Conservation (phyloP, 2,329 filamentous ascomycete species). For the Emergomyces pasteurianus region DNA sequence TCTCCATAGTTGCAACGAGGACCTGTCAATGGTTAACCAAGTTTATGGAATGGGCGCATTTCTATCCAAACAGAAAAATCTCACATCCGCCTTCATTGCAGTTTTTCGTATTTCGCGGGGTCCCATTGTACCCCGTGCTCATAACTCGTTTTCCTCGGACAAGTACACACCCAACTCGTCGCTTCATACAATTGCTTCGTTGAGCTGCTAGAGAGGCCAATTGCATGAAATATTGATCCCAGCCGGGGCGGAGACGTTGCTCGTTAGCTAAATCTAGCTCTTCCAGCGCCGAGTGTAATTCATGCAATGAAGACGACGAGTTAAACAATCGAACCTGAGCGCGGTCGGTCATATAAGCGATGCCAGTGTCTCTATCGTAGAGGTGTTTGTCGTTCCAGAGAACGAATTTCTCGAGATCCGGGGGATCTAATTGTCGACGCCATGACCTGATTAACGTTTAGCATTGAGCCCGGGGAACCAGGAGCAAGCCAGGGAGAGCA, state of each 20-base stretch:
- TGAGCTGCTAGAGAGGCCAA: slow-evolving; percentile 84
- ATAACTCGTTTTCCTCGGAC: slow-evolving; percentile 79
- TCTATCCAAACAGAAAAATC: slow-evolving; percentile 9
- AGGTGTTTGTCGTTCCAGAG: slow-evolving; percentile 60
- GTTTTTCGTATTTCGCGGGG: slow-evolving; percentile 77
- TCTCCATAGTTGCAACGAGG: slow-evolving; percentile 68
- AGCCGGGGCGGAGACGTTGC: slow-evolving; percentile 71
- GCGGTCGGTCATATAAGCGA: slow-evolving; percentile 65
- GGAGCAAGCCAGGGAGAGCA: not conserved
- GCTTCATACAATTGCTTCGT: slow-evolving; percentile 95
- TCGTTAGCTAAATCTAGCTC: slow-evolving; percentile 66
- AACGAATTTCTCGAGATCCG: slow-evolving; percentile 48
- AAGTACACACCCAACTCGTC: slow-evolving; percentile 86
- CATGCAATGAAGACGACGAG: slow-evolving; percentile 57
- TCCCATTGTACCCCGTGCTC: slow-evolving; percentile 94
- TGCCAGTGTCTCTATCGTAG: slow-evolving; percentile 52
- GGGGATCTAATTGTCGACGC: slow-evolving; percentile 36
- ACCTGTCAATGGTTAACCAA: slow-evolving; percentile 23
- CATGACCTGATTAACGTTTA: slow-evolving; percentile 33
- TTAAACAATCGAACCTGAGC: slow-evolving; percentile 82
- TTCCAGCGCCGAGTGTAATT: slow-evolving; percentile 60
- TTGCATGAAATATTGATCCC: slow-evolving; percentile 98
- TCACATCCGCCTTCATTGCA: slow-evolving; percentile 84
- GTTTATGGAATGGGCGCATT: too few relatives aligned
- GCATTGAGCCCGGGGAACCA: slow-evolving; percentile 20